Evolutionary conservation across 2,329 filamentous ascomycete genomes (phyloP).

Genomic region (Acephala macrosclerotiorum): DNA sequence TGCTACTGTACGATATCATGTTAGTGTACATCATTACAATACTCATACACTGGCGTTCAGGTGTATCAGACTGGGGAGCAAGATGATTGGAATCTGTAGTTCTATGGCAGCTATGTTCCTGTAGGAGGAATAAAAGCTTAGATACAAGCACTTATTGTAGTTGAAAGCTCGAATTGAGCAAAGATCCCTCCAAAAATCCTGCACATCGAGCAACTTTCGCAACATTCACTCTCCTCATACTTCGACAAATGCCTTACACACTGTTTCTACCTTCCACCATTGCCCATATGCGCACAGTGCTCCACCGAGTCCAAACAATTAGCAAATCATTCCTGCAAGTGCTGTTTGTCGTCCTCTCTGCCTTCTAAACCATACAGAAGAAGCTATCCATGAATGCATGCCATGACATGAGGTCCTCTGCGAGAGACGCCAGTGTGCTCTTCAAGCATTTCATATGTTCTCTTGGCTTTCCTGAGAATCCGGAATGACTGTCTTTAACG

Average conservation of each 20-base stretch:
- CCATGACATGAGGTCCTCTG: not conserved
- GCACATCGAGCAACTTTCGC: not conserved
- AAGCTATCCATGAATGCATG: not conserved
- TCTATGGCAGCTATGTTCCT: constrained; percentile 7
- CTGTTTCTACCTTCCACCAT: not conserved
- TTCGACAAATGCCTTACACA: not conserved
- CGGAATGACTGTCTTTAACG: constrained; percentile 16
- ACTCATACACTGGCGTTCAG: constrained; percentile 2
- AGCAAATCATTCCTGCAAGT: not conserved
- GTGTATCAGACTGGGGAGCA: not conserved
- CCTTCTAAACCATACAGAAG: not conserved
- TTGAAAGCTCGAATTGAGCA: constrained; percentile 1
- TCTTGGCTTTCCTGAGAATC: constrained; percentile 18
- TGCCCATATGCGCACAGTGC: not conserved
- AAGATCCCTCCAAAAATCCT: not conserved
- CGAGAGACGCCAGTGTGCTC: not conserved
- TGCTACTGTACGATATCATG: constrained; percentile 2
- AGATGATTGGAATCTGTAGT: constrained; percentile 5
- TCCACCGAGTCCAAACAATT: not conserved
- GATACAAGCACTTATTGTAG: not conserved
- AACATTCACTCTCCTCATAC: not conserved
- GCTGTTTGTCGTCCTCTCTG: not conserved
- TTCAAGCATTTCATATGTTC: not conserved
- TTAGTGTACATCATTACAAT: not conserved
- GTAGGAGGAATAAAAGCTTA: not conserved